Evolutionary conservation across 208 protist genomes (phyloP).

Genomic region (Wallacemonas rigidus): DNA sequence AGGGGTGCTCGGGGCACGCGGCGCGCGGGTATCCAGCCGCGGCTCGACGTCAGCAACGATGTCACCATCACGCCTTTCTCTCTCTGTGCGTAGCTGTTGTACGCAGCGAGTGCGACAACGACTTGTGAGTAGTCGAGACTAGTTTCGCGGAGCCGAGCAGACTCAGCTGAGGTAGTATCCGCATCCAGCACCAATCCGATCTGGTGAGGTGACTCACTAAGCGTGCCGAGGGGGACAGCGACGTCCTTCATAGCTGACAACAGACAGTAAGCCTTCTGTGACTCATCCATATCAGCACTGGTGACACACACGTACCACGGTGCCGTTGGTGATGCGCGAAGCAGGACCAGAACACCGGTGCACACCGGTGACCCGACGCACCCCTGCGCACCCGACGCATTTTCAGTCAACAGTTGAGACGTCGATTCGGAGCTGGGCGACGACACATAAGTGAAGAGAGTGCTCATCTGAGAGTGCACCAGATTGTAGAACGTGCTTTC

Average conservation of each 20-base stretch:
- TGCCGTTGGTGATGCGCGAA: not conserved
- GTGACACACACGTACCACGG: not conserved
- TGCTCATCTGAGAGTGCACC: not conserved
- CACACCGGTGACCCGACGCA: not conserved
- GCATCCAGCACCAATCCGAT: not conserved
- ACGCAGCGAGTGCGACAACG: not conserved
- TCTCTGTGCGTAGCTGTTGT: not conserved
- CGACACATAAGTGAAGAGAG: not conserved
- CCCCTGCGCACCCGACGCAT: not conserved
- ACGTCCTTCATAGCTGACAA: not conserved
- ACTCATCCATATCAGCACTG: not conserved
- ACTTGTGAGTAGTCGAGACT: conserved; percentile 1
- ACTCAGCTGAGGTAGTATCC: not conserved
- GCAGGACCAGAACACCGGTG: not conserved
- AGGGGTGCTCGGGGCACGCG: not conserved
- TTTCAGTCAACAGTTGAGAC: not conserved
- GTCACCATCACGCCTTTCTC: not conserved
- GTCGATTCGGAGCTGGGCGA: too few relatives aligned
- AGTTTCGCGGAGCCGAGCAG: not conserved
- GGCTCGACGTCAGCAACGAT: conserved; percentile 3
- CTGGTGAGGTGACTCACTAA: not conserved
- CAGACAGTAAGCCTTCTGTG: not conserved
- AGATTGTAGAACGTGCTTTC: conserved; percentile 12
- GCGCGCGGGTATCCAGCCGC: not conserved
- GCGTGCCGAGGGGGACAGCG: not conserved